Conservation (phyloP, 2,329 filamentous ascomycete genomes). For the Aspergillus fumigatiaffinis region DNA sequence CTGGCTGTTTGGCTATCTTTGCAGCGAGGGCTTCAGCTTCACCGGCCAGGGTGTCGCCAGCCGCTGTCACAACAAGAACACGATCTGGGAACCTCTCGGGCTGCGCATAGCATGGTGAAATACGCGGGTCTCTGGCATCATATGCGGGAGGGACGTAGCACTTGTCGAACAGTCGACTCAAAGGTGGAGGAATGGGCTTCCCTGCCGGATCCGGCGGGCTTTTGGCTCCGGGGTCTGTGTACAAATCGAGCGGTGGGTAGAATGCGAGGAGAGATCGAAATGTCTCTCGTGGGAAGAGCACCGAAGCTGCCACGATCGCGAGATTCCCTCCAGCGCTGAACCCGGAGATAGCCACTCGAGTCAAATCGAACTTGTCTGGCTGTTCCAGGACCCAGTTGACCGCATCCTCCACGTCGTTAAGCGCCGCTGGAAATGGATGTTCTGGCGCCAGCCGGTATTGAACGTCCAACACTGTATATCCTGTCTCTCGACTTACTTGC, state of each 20-base stretch:
- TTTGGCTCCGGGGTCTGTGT: constrained; percentile 15
- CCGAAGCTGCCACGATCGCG: constrained; percentile 30
- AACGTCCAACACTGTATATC: constrained; percentile 35
- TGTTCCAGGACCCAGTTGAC: constrained; percentile 34
- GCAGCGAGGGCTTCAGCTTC: constrained; percentile 29
- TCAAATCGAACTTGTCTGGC: constrained; percentile 31
- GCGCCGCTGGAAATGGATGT: constrained; percentile 37
- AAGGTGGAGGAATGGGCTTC: constrained; percentile 17
- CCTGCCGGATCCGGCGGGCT: constrained; percentile 18
- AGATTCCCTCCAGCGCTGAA: constrained; percentile 45
- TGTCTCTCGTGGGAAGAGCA: constrained; percentile 25
- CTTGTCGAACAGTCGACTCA: constrained; percentile 26
- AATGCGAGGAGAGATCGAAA: constrained; percentile 32
- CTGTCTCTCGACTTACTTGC: constrained; percentile 20
- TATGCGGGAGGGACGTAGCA: constrained; percentile 25
- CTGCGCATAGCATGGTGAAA: constrained; percentile 28
- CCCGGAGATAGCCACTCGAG: constrained; percentile 34
- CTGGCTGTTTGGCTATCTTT: constrained; percentile 18
- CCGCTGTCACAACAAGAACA: constrained; percentile 29
- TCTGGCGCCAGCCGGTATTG: constrained; percentile 41
- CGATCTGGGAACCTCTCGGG: constrained; percentile 25
- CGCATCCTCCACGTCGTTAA: constrained; percentile 40
- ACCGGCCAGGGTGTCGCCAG: constrained; percentile 24
- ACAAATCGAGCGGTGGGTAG: constrained; percentile 28
- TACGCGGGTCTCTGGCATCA: constrained; percentile 28